phyloP scores from a whole-genome alignment of 2,329 filamentous ascomycete genomes.

The Phialophora verrucosa region DNA sequence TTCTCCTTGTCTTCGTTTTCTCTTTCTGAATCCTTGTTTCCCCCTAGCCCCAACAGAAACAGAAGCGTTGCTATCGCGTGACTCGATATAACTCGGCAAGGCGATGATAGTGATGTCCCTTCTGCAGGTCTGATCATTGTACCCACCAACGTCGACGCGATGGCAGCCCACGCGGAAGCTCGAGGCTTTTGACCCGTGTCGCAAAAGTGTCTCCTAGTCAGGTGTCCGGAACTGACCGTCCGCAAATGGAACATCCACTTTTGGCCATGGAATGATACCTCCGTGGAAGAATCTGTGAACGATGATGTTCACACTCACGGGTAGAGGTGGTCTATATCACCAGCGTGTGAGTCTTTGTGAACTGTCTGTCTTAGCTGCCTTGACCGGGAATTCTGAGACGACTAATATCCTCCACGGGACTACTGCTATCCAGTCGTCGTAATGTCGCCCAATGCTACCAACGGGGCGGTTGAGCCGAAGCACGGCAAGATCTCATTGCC shows the following conservation, averaged over 20 bases:
- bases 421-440: neutral
- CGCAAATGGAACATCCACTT: neutral
- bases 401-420: neutral
- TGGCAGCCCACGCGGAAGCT: conserved; percentile 13
- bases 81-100: neutral
- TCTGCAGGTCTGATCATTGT: neutral
- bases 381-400: neutral
- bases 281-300: neutral
- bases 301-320: neutral
- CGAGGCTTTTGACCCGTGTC: conserved; percentile 8
- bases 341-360: neutral
- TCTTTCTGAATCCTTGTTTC: neutral
- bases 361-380: neutral
- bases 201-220: neutral
- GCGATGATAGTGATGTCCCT: neutral
- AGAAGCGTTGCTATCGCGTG: neutral
- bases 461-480: conserved; percentile 13
- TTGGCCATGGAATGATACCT: neutral
- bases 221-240: conserved; percentile 7
- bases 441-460: conserved; percentile 17
- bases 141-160: neutral
- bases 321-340: conserved; percentile 2
- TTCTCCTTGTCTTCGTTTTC: neutral
- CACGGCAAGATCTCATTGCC: conserved; percentile 12
- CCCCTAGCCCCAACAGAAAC: neutral